These are phyloP conservation scores for Boletus albobrunnescens DNA, from an alignment of 1,284 basidiomycete species.

Conservation along the genomic window DNA sequence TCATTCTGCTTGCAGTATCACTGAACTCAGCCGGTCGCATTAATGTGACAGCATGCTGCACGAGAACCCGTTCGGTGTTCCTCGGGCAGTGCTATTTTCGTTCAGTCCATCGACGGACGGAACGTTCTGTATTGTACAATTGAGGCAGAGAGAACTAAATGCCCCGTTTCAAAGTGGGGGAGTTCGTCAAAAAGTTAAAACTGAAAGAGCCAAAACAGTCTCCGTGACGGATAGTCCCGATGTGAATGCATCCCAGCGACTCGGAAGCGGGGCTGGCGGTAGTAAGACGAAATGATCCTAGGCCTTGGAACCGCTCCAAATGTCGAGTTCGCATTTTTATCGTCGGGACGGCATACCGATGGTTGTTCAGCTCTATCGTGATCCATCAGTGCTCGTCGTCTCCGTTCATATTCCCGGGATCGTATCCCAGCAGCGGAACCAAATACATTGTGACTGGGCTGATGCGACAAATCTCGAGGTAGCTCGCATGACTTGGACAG, in stretches of 20 bases:
- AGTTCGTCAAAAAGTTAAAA: constrained; percentile 33
- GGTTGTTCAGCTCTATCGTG: constrained; percentile 8
- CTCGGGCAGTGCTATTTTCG: constrained; percentile 33
- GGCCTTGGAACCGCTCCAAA: constrained; percentile 7
- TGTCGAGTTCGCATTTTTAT: constrained; percentile 15
- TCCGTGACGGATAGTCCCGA: constrained; percentile 22
- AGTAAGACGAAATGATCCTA: constrained; percentile 20
- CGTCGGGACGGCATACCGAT: constrained; percentile 27
- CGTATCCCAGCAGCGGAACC: constrained; percentile 10
- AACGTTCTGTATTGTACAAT: constrained; percentile 18
- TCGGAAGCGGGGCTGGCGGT: constrained; percentile 18
- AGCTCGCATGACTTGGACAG: constrained; percentile 3
- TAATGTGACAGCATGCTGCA: constrained; percentile 24
- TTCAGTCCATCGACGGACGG: constrained; percentile 8
- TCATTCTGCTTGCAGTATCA: constrained; percentile 20
- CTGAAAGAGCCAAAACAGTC: constrained; percentile 34
- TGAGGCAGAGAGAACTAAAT: constrained; percentile 19
- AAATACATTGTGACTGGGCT: constrained; percentile 9
- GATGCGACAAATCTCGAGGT: constrained; percentile 3
- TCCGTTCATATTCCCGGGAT: not conserved
- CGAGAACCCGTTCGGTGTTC: constrained; percentile 29
- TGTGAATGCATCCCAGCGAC: constrained; percentile 16
- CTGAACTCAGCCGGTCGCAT: constrained; percentile 17
- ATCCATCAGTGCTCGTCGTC: constrained; percentile 1
- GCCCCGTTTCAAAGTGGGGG: constrained; percentile 18